These are phyloP conservation scores for Phytophthora syringae DNA, from an alignment of 352 stramenopile species.

Conservation along the genomic window DNA sequence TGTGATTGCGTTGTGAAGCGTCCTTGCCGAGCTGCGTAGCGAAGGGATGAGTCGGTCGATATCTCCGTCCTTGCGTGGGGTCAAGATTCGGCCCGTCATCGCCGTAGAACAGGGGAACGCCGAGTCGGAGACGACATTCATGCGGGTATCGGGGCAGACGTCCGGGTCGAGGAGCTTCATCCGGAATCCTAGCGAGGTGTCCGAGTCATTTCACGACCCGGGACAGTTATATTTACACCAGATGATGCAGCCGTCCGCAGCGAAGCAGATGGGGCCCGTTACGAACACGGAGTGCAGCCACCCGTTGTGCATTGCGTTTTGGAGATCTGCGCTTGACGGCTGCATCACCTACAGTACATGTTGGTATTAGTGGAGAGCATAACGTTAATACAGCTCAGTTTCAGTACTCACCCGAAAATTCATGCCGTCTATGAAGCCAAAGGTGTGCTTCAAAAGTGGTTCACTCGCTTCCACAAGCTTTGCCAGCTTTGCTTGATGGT, in stretches of 20 bases:
- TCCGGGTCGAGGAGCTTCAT: neutral
- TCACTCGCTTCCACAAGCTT: constrained; percentile 36
- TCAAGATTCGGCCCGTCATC: neutral
- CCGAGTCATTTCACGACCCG: neutral
- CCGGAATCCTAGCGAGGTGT: neutral
- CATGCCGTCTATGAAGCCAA: constrained; percentile 18
- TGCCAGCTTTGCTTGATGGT: neutral
- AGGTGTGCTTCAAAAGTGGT: constrained; percentile 20
- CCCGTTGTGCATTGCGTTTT: neutral
- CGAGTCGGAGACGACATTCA: constrained; percentile 3
- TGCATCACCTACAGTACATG: neutral
- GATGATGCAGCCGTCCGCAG: neutral
- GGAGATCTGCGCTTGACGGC: neutral
- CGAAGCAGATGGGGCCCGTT: neutral
- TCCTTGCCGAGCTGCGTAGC: neutral
- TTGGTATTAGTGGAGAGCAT: neutral
- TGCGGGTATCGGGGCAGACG: neutral
- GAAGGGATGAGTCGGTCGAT: neutral
- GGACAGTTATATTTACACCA: neutral
- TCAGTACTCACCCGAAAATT: neutral
- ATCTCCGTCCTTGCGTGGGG: neutral
- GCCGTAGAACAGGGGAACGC: neutral
- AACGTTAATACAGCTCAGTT: neutral
- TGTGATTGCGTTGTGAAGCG: constrained; percentile 6
- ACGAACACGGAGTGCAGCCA: neutral